Base-by-base conservation (phyloP, 495 filamentous ascomycete genomes). In the Tuber borchii region DNA sequence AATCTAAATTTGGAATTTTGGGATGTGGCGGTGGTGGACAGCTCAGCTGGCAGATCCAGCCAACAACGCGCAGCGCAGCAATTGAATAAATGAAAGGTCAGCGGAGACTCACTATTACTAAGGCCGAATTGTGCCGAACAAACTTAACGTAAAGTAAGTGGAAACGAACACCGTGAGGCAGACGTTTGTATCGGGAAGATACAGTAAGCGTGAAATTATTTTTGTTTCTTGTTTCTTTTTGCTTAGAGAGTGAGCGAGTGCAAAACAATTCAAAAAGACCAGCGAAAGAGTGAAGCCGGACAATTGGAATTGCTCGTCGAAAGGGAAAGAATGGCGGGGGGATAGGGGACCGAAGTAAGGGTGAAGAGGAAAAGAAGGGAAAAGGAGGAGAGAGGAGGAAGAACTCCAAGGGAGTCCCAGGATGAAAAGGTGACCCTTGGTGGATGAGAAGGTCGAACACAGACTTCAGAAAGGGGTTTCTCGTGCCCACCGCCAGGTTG, bases 231-330 rank as follows among this genome's bases (percentile, higher is more conserved):
- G n/a, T 31, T 61, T 61, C 26, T 26, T 10, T 61, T 61, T 61
- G 51, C 12, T 31, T 61, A 61, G 51, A 61, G 40, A 73, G 72
- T 39, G 61, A 76, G 75, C 56, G 73, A 80, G 75, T 39, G 75
- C 46, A 71, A 71, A 71, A 37, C 69, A 69, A 76, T 76, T 72
- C 74, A 61, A 31, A 51, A 46, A 75, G 73, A 71, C 80, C 80
- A 82, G 80, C 80, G 74, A 82, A 82, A 72, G 80, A 82, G 76
- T 82, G 80, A 82, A 82, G 80, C 80, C 78, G 80, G 79, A 76
- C 79, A 76, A 78, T 75, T 72, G 73, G 65, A 81, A 76, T 78
- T 71, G 72, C 70, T 77, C 43, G 71, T 78, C 51, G 51, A 61
- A 61, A 61, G 26, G 42, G 65, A 77, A 72, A 40, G 76, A 78